phyloP scores from a whole-genome alignment of 805 yeast species.

The Ogataea paraovalis region DNA sequence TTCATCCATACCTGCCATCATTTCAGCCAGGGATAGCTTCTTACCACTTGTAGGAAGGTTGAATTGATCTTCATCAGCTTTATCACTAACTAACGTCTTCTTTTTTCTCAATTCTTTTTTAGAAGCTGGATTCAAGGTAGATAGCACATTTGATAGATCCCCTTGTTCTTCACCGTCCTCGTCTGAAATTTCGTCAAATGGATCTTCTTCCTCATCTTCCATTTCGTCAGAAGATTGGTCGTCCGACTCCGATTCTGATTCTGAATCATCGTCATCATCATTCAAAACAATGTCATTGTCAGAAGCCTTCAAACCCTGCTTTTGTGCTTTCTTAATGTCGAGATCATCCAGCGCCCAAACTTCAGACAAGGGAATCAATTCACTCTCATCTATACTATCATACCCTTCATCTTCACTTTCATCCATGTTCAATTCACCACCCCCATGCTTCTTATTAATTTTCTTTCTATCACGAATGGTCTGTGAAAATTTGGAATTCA shows the following conservation, averaged over 20 bases:
- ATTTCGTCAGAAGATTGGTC: slow-evolving; percentile 17
- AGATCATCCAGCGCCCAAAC: slow-evolving; percentile 82
- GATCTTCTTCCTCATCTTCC: slow-evolving; percentile 23
- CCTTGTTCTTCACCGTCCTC: slow-evolving; percentile 30
- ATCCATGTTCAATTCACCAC: slow-evolving; percentile 29
- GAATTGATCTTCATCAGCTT: slow-evolving; percentile 64
- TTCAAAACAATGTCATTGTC: slow-evolving; percentile 28
- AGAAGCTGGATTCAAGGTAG: slow-evolving; percentile 33
- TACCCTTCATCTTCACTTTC: slow-evolving; percentile 53
- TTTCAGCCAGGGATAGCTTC: slow-evolving; percentile 64
- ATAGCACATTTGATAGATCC: slow-evolving; percentile 42
- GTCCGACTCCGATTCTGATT: slow-evolving; percentile 19
- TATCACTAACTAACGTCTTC: slow-evolving; percentile 47
- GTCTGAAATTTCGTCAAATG: slow-evolving; percentile 25
- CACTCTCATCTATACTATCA: slow-evolving; percentile 70
- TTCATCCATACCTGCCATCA: slow-evolving; percentile 50
- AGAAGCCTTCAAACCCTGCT: slow-evolving; percentile 18
- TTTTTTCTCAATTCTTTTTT: slow-evolving; percentile 34
- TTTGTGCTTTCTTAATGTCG: slow-evolving; percentile 32
- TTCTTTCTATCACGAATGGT: slow-evolving; percentile 55
- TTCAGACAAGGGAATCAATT: slow-evolving; percentile 74
- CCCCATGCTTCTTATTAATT: slow-evolving; percentile 17
- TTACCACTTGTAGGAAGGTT: slow-evolving; percentile 58
- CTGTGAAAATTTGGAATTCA: slow-evolving; percentile 66
- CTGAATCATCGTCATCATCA: slow-evolving; percentile 22